A percentile compares a stretch with the other conserved stretches of the same genome.
These are phyloP conservation scores for Calocybe gambosa DNA, from an alignment of 1,284 basidiomycete species.

Conservation along the genomic window DNA sequence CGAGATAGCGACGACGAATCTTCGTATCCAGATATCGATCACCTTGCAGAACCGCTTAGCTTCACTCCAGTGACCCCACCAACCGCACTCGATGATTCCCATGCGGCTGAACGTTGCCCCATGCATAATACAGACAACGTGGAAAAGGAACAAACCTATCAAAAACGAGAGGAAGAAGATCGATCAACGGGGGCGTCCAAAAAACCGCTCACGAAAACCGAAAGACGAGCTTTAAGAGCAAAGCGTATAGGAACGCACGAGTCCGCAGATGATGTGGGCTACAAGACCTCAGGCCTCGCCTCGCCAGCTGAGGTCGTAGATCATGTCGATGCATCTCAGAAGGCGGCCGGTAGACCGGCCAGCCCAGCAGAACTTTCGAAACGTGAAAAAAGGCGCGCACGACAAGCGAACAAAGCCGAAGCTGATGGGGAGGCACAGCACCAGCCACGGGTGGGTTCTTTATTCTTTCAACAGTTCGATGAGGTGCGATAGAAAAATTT, in stretches of 20 bases:
- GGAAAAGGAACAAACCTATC: conserved; percentile 6
- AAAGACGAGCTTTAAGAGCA: conserved; percentile 17
- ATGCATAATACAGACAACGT: conserved; percentile 3
- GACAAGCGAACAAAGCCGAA: conserved; percentile 74
- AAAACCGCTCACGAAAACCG: conserved; percentile 17
- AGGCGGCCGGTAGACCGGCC: neutral
- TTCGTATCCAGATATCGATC: conserved; percentile 6
- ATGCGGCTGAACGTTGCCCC: neutral
- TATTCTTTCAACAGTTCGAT: neutral
- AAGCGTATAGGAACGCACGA: conserved; percentile 2
- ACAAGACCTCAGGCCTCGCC: too few species aligned
- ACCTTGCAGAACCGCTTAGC: conserved; percentile 4
- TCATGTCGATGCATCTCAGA: conserved; percentile 1
- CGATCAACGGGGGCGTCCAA: neutral
- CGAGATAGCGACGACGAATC: conserved; percentile 22
- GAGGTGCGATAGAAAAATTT: neutral
- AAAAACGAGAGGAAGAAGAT: conserved; percentile 18
- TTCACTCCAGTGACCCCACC: neutral
- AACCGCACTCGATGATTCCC: neutral
- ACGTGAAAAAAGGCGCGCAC: conserved; percentile 72
- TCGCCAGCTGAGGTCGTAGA: conserved; percentile 1
- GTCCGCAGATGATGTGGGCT: neutral
- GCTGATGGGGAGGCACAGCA: conserved; percentile 23
- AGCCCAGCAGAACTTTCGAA: conserved; percentile 48
- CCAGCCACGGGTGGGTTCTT: conserved; percentile 11